These are phyloP conservation scores for Luvunga scandens DNA, from an alignment of 345 rosid genomes.

Conservation along the genomic window DNA sequence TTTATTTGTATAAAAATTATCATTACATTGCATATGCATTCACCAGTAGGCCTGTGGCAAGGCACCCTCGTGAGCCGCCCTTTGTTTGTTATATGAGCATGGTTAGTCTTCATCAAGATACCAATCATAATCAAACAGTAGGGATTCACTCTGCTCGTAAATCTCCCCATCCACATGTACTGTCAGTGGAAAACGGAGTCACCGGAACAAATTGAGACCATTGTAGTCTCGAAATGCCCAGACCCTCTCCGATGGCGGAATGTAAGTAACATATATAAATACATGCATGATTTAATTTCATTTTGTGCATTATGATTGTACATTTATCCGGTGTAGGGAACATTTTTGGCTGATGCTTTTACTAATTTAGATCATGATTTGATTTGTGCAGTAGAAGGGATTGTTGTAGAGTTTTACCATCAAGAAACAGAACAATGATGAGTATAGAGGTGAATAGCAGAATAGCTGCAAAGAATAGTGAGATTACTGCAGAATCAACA, in stretches of 20 bases:
- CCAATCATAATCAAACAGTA: conserved; percentile 39
- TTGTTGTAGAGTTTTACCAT: conserved; percentile 73
- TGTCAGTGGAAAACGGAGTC: conserved; percentile 78
- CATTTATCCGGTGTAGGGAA: not conserved
- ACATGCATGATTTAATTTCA: not conserved
- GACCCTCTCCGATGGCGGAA: conserved; percentile 62
- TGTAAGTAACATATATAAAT: conserved; percentile 28
- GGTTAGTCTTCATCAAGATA: conserved; percentile 43
- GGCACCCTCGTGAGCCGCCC: conserved; percentile 75
- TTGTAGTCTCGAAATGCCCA: conserved; percentile 63
- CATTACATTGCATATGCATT: conserved; percentile 80
- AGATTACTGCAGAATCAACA: conserved; percentile 38
- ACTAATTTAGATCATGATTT: not conserved
- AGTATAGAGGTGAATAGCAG: conserved; percentile 71
- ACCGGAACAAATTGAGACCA: conserved; percentile 46
- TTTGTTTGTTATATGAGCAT: conserved; percentile 60
- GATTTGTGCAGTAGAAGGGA: conserved; percentile 65
- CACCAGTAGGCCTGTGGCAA: conserved; percentile 75
- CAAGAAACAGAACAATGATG: conserved; percentile 48
- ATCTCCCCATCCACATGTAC: conserved; percentile 27
- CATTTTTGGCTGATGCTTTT: not conserved
- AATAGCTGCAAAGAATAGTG: conserved; percentile 34
- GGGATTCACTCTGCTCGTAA: conserved; percentile 49
- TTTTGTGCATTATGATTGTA: not conserved
- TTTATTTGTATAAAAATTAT: conserved; percentile 65